These are phyloP conservation scores for Russula ochroleuca DNA, from an alignment of 768 basidiomycete genomes.

Conservation along the genomic window DNA sequence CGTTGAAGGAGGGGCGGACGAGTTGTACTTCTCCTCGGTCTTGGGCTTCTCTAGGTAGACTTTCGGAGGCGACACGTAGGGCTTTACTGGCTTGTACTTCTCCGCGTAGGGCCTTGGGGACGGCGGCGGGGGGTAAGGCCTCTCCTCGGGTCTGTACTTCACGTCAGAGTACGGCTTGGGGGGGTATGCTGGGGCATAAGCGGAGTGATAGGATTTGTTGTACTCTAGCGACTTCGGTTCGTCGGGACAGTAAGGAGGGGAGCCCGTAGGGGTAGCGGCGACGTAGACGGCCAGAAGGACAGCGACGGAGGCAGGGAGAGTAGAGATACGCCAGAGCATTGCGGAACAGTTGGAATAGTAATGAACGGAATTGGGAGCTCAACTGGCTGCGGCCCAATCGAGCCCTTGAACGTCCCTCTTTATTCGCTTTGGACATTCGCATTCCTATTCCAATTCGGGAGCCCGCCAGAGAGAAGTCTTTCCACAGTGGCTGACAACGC, in stretches of 20 bases:
- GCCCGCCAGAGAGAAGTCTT: background rate
- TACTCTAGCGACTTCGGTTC: constrained; percentile 1
- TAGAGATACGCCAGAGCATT: constrained; percentile 8
- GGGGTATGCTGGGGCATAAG: background rate
- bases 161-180: background rate
- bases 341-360: constrained; percentile 9
- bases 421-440: constrained; percentile 6
- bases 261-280: constrained; percentile 9
- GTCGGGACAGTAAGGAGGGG: background rate
- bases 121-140: background rate
- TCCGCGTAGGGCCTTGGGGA: background rate
- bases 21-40: background rate
- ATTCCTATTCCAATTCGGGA: constrained; percentile 16
- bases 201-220: background rate
- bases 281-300: constrained; percentile 2
- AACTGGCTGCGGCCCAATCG: background rate
- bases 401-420: background rate
- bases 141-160: constrained; percentile 2
- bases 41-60: background rate
- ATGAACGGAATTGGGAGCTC: constrained; percentile 19
- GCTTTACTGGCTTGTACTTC: background rate
- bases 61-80: background rate
- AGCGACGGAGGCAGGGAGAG: constrained; percentile 10
- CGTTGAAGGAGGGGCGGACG: no score
- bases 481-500: background rate